Percentiles rank a stretch among this genome's conserved stretches.
phyloP scores from a whole-genome alignment of 495 filamentous ascomycete species.

The Xanthoparmelia taractica region DNA sequence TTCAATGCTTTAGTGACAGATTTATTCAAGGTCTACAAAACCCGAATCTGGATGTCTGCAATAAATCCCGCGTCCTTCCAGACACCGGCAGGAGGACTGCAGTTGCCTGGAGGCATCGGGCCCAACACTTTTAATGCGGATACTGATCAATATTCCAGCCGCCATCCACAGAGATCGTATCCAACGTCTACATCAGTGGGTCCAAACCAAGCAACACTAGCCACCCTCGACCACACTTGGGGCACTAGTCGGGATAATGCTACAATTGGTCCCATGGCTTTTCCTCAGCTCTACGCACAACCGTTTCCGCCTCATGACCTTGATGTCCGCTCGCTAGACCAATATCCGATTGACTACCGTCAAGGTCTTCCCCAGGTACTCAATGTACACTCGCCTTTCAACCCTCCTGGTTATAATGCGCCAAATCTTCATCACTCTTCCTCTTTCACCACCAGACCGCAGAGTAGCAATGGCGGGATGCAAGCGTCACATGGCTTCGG shows the following conservation, averaged over 20 bases:
- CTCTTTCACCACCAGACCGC: conserved; percentile 18
- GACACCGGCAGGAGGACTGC: conserved; percentile 65
- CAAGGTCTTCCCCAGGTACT: conserved; percentile 21
- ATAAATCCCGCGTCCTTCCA: conserved; percentile 97
- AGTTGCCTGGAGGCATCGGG: conserved; percentile 55
- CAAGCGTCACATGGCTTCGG: conserved; percentile 35
- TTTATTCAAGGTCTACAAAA: conserved; percentile 98
- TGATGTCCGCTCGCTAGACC: conserved; percentile 21
- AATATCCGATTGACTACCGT: conserved; percentile 24
- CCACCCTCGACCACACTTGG: conserved; percentile 18
- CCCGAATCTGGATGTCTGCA: conserved; percentile 98
- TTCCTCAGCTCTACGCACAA: conserved; percentile 21
- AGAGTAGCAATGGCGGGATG: conserved; percentile 25
- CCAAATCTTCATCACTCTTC: conserved; percentile 21
- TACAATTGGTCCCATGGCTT: conserved; percentile 11
- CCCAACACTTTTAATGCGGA: conserved; percentile 50
- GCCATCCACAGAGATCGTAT: conserved; percentile 38
- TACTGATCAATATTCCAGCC: conserved; percentile 36
- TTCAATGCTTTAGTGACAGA: conserved; percentile 97
- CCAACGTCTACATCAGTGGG: conserved; percentile 7
- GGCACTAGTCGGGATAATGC: conserved; percentile 14
- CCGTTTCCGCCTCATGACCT: conserved; percentile 17
- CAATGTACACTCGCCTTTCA: conserved; percentile 18
- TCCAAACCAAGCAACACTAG: conserved; percentile 9
- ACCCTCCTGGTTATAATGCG: conserved; percentile 15